Evolutionary conservation across 2,329 filamentous ascomycete species (phyloP).

Genomic region (Nemania sp.): DNA sequence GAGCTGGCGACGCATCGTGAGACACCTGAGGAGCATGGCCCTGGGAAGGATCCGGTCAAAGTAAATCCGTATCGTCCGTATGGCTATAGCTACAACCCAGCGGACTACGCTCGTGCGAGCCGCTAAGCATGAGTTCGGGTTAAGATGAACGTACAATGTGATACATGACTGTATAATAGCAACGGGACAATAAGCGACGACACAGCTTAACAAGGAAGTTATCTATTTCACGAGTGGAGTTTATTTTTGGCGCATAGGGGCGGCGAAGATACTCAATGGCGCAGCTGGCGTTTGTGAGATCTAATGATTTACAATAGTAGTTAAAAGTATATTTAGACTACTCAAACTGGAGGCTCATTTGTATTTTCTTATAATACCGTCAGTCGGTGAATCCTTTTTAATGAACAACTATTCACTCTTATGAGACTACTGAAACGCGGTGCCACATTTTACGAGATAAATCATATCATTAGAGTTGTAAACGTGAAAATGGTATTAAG

Average conservation of each 20-base stretch:
- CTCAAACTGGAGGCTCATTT: not conserved
- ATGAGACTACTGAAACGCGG: no score
- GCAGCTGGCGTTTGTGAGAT: constrained; percentile 23
- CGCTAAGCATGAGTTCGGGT: constrained; percentile 34
- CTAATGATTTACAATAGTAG: constrained; percentile 9
- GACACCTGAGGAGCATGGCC: constrained; percentile 59
- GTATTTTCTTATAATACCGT: not conserved
- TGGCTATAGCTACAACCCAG: constrained; percentile 55
- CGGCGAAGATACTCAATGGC: constrained; percentile 20
- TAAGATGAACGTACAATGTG: not conserved
- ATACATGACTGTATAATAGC: constrained; percentile 27
- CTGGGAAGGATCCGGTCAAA: not conserved
- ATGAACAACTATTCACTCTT: no score
- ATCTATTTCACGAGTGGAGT: not conserved
- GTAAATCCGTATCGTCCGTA: constrained; percentile 35
- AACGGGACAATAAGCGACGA: not conserved
- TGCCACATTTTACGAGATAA: no score
- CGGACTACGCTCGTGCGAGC: constrained; percentile 52
- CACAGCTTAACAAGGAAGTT: not conserved
- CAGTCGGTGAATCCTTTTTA: not conserved
- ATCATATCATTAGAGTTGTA: not conserved
- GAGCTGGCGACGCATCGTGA: constrained; percentile 63
- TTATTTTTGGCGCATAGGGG: not conserved
- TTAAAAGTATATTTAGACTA: not conserved
- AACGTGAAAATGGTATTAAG: not conserved